Percentiles rank a stretch among this genome's conserved stretches.
These are phyloP conservation scores for Aspergillus bertholletiae DNA, from an alignment of 495 filamentous ascomycete species.

Conservation along the genomic window DNA sequence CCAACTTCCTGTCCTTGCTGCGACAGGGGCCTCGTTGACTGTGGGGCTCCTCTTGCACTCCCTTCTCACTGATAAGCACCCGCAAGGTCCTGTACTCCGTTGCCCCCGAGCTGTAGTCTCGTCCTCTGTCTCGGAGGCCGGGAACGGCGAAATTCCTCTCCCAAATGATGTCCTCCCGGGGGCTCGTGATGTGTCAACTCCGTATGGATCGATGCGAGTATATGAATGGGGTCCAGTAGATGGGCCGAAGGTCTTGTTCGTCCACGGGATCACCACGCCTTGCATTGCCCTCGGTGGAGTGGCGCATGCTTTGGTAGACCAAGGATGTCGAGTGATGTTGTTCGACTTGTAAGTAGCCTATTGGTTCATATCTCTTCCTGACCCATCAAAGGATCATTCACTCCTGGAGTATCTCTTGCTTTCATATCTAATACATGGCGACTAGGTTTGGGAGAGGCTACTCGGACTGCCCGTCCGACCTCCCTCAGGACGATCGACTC, in stretches of 20 bases:
- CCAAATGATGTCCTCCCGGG: constrained; percentile 74
- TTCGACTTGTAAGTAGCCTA: constrained; percentile 53
- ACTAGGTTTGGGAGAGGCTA: constrained; percentile 74
- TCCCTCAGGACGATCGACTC: constrained; percentile 69
- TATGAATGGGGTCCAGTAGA: constrained; percentile 89
- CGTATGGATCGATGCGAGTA: constrained; percentile 76
- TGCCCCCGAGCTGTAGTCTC: constrained; percentile 48
- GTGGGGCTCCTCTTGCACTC: constrained; percentile 39
- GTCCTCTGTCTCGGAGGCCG: constrained; percentile 39
- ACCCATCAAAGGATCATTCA: no score
- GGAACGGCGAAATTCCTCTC: constrained; percentile 57
- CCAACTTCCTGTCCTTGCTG: constrained; percentile 39
- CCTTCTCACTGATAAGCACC: constrained; percentile 19
- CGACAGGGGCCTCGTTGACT: constrained; percentile 39
- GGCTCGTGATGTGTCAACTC: constrained; percentile 65
- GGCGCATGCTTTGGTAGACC: constrained; percentile 64
- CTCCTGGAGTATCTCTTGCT: no score
- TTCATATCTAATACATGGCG: not conserved
- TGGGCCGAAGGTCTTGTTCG: constrained; percentile 72
- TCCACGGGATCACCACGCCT: constrained; percentile 87
- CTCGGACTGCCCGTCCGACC: constrained; percentile 62
- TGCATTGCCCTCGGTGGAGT: constrained; percentile 67
- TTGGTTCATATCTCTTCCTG: no score
- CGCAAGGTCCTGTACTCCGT: constrained; percentile 26
- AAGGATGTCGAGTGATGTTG: constrained; percentile 78